phyloP scores from a whole-genome alignment of 148 eudicot genomes.

The Amaranthus palmeri region DNA sequence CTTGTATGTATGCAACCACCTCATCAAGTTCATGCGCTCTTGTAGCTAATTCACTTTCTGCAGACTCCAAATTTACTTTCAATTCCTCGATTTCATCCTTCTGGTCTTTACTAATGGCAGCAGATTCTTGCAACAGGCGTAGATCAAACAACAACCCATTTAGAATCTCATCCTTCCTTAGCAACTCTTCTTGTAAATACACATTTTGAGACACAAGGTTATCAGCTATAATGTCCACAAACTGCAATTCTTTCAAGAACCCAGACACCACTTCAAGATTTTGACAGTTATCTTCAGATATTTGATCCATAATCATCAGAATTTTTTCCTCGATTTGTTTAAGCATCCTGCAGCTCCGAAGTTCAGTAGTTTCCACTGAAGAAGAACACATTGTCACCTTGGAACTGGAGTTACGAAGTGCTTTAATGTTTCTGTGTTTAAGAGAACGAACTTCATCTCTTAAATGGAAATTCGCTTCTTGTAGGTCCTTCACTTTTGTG shows the following conservation, averaged over 20 bases:
- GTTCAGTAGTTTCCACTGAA: slow-evolving; percentile 32
- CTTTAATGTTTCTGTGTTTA: slow-evolving; percentile 20
- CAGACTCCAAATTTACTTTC: slow-evolving; percentile 36
- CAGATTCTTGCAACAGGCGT: slow-evolving; percentile 75
- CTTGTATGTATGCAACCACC: slow-evolving; percentile 32
- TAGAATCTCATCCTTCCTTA: slow-evolving; percentile 68
- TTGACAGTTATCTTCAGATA: slow-evolving; percentile 31
- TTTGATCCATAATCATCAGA: slow-evolving; percentile 27
- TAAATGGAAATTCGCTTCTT: slow-evolving; percentile 41
- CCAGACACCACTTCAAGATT: slow-evolving; percentile 30
- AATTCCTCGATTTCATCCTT: slow-evolving; percentile 60
- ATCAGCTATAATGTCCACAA: slow-evolving; percentile 37
- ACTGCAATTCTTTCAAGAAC: slow-evolving; percentile 45
- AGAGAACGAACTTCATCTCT: slow-evolving; percentile 35
- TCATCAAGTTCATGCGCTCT: slow-evolving; percentile 49
- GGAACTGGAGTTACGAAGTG: slow-evolving; percentile 26
- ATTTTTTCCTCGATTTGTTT: slow-evolving; percentile 30
- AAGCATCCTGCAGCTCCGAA: slow-evolving; percentile 30
- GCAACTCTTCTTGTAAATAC: slow-evolving; percentile 47
- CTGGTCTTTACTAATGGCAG: slow-evolving; percentile 52
- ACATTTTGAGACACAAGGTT: slow-evolving; percentile 44
- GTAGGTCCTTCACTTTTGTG: slow-evolving; percentile 26
- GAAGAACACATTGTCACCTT: slow-evolving; percentile 24
- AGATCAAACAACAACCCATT: slow-evolving; percentile 73
- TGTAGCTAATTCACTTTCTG: slow-evolving; percentile 45